Evolutionary conservation across 2,329 filamentous ascomycete species (phyloP), one percentile per base, ranked within the genome.

Genomic region (Arthrobotrys pseudoclavata): DNA sequence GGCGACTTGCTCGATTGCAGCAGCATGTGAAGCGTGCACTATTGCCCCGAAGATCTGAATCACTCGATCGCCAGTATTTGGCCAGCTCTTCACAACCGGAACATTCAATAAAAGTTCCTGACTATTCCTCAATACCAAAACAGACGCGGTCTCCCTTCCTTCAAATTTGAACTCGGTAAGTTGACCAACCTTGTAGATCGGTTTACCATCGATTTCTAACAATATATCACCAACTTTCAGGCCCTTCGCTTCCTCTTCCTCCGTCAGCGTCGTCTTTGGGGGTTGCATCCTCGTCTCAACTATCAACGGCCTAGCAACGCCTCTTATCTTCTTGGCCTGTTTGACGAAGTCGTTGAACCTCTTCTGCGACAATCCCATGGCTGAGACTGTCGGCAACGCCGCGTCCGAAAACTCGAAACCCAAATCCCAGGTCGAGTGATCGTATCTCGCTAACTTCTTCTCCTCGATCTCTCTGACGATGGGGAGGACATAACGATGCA

Each of bases 11-110:
- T 82, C 81, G 26, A 82, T 67, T 9, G 80, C 80, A 22, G 81
- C 80, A 20, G 80, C 79, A 22, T 82, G 81, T 9, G 81, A 81
- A 22, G 80, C 71, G 52, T 82, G 81, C 7, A 81, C 70, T 29
- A 82, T 82, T 1, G 80, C 80, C 20, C 81, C 81, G 67, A 81
- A 82, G 52, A 82, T 81, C 42, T 81, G 81, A 22, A 82, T 80
- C 15, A 82, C 79, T 15, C 78, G 76, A 20, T 79, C 79, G 20
- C 80, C 80, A 15, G 79, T 80, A 15, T 80, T 79, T 18, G 79
- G 80, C 60, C 80, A 80, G 24, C 78, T 78, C 22, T 66, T 77
- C 6, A 81, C 79, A 24, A 79, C 80, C 10, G 81, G 79, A 24
- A 79, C 75, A 12, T 80, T 80, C n/a, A 82, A 64, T 10, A 79